phyloP scores from a whole-genome alignment of 768 basidiomycete species.

The Pisolithus sp. region DNA sequence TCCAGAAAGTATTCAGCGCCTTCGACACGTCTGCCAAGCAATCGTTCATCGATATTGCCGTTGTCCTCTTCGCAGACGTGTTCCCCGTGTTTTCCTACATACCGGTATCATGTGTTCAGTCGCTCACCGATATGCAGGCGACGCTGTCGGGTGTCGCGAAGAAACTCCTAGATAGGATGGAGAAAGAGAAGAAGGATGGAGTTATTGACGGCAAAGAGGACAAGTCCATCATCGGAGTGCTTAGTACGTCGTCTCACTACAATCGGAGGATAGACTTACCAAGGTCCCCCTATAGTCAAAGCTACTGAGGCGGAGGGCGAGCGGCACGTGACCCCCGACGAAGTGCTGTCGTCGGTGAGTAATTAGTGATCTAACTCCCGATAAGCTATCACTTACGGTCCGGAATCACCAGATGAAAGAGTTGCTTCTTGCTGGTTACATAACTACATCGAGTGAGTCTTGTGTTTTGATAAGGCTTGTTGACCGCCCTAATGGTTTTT shows the following conservation, averaged over 20 bases:
- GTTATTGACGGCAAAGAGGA: too few species aligned
- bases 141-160: background rate
- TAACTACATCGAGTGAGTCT: constrained; percentile 13
- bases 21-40: too few species aligned
- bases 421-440: constrained; percentile 12
- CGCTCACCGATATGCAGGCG: background rate
- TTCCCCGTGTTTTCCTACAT: too few species aligned
- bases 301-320: constrained; percentile 25
- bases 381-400: background rate
- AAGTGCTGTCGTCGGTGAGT: constrained; percentile 12
- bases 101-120: too few species aligned
- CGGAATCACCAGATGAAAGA: constrained; percentile 7
- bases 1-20: too few species aligned
- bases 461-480: background rate
- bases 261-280: background rate
- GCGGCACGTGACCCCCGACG: constrained; percentile 15
- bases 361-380: too few species aligned
- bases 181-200: too few species aligned
- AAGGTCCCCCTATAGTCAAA: constrained; percentile 25
- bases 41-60: constrained; percentile 3
- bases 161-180: too few species aligned
- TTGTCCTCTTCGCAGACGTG: background rate
- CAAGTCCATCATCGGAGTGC: background rate
- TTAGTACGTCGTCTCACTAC: background rate
- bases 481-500: background rate